Evolutionary conservation across 176 grass and related monocot species (phyloP).

Genomic region (Carex scoparia): DNA sequence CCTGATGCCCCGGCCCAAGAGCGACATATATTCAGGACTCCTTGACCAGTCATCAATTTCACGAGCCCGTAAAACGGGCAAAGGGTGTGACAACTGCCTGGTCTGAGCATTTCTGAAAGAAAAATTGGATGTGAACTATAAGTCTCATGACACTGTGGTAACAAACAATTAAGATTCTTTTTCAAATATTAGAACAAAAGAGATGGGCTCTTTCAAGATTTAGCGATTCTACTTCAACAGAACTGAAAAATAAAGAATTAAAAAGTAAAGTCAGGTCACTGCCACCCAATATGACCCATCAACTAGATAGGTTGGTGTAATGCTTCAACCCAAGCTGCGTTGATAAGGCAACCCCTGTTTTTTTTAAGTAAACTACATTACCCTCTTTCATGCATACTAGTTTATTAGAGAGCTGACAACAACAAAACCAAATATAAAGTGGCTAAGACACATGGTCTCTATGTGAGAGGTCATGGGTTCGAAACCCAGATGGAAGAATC

Average conservation of each 20-base stretch:
- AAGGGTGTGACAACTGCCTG: slow-evolving; percentile 73
- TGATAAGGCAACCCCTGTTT: neutral
- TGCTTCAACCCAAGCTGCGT: neutral
- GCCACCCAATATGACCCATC: neutral
- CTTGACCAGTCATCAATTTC: slow-evolving; percentile 92
- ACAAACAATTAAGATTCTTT: neutral
- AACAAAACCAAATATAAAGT: neutral
- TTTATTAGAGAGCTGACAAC: neutral
- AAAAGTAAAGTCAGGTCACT: neutral
- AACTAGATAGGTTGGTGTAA: neutral
- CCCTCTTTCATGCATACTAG: neutral
- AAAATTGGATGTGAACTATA: neutral
- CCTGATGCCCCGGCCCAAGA: slow-evolving; percentile 27
- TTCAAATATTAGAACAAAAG: neutral
- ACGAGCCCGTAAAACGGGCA: slow-evolving; percentile 74
- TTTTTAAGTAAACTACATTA: neutral
- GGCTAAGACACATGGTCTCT: too few relatives aligned
- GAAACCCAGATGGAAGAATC: too few relatives aligned
- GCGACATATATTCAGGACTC: slow-evolving; percentile 50
- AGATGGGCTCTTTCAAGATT: neutral
- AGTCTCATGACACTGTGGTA: neutral
- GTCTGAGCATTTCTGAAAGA: slow-evolving; percentile 70
- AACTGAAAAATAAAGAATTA: neutral
- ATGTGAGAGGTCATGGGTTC: too few relatives aligned
- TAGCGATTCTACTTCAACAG: neutral